Evolutionary conservation across 163 green algal species (phyloP), one percentile per base, ranked within the genome.

Genomic region (Scenedesmus sp.): DNA sequence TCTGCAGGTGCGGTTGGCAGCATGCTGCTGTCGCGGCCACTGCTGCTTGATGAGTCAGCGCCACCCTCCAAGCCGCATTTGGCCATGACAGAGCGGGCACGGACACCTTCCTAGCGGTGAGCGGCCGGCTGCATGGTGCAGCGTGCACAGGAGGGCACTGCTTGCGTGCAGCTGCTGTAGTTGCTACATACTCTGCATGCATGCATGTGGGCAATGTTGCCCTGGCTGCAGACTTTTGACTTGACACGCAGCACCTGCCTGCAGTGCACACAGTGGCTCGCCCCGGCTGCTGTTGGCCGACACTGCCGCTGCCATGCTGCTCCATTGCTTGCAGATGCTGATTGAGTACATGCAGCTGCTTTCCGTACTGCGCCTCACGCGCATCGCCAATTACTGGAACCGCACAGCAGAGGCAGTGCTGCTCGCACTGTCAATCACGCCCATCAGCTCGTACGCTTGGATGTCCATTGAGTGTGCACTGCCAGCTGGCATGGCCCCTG

Each of bases 261-360:
- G 16, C 16, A 3, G 7, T n/a, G 53, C 16, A 30, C 15, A 6
- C 53, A n/a, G 15, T 26, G 15, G 15, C 53, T 53, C 53, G 4
- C 53, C 7, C 4, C 53, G 15, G 18, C 53, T 0, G 15, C 53
- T 68, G 53, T 16, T 68, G 53, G 0, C 15, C 4, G 3, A 7
- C 16, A 68, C 13, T 68, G 53, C 53, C 18, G 53, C 53, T 26
- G 53, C 0, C 0, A 26, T n/a, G 53, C 53, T 68, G 53, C 53
- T 65, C 12, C 15, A 2, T 24, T 15, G 15, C 65, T 26, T 78
- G 65, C 65, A 78, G 65, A 37, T 78, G 65, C 2, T 78, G 0
- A 78, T 78, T 16, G 65, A 78, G 65, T 78, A 42, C 65, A 78
- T 78, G 65, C 65, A 78, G 26, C 65, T 78, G 9, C 65, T 78